Base-by-base conservation (phyloP, 2,329 filamentous ascomycete genomes). In the Teratosphaeria destructans region DNA sequence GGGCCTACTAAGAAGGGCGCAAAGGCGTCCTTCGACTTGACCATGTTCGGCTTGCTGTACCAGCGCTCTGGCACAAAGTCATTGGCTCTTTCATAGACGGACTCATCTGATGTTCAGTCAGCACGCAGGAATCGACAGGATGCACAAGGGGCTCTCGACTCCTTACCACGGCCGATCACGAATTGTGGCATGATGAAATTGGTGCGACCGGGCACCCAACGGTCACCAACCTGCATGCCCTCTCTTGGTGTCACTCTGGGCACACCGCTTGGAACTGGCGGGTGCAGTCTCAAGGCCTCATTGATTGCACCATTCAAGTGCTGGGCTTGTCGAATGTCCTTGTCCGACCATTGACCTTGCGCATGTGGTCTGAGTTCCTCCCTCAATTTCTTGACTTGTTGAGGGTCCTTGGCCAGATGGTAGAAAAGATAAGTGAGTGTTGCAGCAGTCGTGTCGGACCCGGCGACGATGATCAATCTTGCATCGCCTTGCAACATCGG, bases 401-500 rank as follows among this genome's bases (percentile, higher is more conserved):
- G 67, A 5, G 68, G 69, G 34, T 74, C 64, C 6, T 66, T 65
- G 8, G 70, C 71, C 1, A 75, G 65, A 53, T 75, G 67, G 63
- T 75, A 79, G 66, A 80, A 76, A 12, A 78, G 62, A 56, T 71
- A 70, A 0, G 74, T 72, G 14, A 79, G 66, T 0, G 76, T 72
- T 0, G 73, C 70, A 5, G 76, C 70, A 0, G 75, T 77, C 3
- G 77, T 79, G 61, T 79, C 77, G 39, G 72, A 75, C 5, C 74
- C 61, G 43, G 74, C 74, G n/a, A 75, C 69, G 32, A 76, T 73
- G 55, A 76, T 68, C 35, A 71, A 57, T 14, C 68, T 62, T 26
- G 67, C 64, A 58, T 71, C 69, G 5, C 65, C 68, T 53, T 68
- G 68, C 57, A 71, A 55, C 66, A 69, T 64, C 2, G 64, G 54